phyloP scores from a whole-genome alignment of 192 early-diverging fungal species.

The Haplosporangium gracile region DNA sequence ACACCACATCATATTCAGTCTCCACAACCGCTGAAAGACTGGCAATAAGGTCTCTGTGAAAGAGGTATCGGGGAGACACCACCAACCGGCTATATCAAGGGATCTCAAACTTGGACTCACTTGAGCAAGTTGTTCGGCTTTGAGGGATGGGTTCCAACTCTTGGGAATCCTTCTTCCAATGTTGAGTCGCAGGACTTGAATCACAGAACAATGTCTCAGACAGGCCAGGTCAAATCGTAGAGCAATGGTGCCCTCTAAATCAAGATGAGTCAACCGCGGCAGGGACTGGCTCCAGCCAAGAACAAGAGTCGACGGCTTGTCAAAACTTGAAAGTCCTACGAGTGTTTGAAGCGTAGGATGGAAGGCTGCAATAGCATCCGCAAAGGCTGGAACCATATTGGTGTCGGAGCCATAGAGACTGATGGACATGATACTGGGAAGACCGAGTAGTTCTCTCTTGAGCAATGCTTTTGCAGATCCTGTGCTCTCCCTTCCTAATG shows the following conservation, averaged over 20 bases:
- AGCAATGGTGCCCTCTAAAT: slow-evolving; percentile 32
- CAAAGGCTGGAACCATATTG: slow-evolving; percentile 8
- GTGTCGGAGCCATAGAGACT: slow-evolving; percentile 13
- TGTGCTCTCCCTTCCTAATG: background rate
- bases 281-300: slow-evolving; percentile 12
- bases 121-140: slow-evolving; percentile 3
- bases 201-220: slow-evolving; percentile 1
- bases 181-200: slow-evolving; percentile 13
- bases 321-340: slow-evolving; percentile 5
- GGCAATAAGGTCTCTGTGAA: slow-evolving; percentile 9
- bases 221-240: slow-evolving; percentile 16
- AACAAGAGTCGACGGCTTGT: background rate
- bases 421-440: background rate
- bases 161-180: slow-evolving; percentile 16
- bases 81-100: slow-evolving; percentile 15
- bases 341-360: slow-evolving; percentile 6
- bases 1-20: slow-evolving; percentile 28
- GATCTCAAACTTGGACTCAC: background rate
- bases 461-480: background rate
- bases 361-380: slow-evolving; percentile 1
- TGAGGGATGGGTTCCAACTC: slow-evolving; percentile 2
- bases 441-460: background rate
- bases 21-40: background rate
- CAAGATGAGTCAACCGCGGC: slow-evolving; percentile 10
- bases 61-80: background rate